A percentile compares a stretch with the other conserved stretches of the same genome.
Conservation (phyloP, 2,329 filamentous ascomycete genomes). For the Elsinoe ampelina region DNA sequence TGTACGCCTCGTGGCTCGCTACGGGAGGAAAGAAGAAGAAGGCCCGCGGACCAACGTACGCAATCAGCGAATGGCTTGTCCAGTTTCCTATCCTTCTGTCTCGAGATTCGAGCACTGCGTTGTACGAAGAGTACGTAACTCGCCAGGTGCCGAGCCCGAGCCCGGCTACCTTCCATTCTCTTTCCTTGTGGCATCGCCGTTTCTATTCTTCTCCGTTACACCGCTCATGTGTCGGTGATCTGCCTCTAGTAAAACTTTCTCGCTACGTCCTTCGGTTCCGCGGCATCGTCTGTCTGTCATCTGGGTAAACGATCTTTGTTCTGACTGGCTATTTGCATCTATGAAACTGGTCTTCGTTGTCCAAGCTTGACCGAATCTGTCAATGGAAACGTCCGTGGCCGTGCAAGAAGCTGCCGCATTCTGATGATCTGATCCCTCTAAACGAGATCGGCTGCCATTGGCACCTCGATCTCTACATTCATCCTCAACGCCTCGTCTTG, state of each 20-base stretch:
- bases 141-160: neutral
- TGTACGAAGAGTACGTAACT: neutral
- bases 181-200: constrained; percentile 1
- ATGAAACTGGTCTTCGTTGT: constrained; percentile 8
- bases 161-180: neutral
- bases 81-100: no score
- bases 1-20: neutral
- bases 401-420: neutral
- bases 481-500: neutral
- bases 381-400: constrained; percentile 5
- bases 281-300: neutral
- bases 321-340: constrained; percentile 2
- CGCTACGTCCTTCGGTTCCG: neutral
- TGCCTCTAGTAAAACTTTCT: constrained; percentile 10
- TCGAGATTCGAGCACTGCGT: neutral
- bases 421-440: neutral
- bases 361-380: neutral
- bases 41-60: no score
- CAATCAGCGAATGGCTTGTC: no score
- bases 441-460: neutral
- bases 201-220: constrained; percentile 9
- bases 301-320: neutral
- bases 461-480: neutral
- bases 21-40: no score
- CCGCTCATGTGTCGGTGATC: constrained; percentile 2